Evolutionary conservation across 352 stramenopile species (phyloP), one percentile per base, ranked within the genome.

Genomic region (Globisporangium paroecandrum): DNA sequence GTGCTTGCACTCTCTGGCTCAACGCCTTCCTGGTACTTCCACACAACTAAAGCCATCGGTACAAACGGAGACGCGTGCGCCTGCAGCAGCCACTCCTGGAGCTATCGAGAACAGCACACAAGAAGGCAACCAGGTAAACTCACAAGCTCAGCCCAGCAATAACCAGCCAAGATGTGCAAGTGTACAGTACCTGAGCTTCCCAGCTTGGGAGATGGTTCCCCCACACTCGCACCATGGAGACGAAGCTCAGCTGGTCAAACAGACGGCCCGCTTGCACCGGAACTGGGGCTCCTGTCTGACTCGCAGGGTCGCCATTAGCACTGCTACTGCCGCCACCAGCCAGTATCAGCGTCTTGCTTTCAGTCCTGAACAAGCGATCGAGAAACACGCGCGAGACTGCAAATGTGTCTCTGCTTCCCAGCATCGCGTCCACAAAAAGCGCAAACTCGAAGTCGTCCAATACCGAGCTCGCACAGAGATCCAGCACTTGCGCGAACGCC

Each of bases 201-300:
- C 78, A 85, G 20, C 68, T 81, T 25, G 76, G 71, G 6, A 82
- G 64, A 58, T 81, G 64, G 59, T 83, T 83, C 13, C 66, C 74
- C 78, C 78, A 85, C 27, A 85, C 68, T 22, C 53, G 46, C 41
- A 75, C 49, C 61, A 69, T 77, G 43, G 59, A 75, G 25, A 58
- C 24, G 7, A 76, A 49, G 9, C 62, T 65, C 47, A 83, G 55
- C 12, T 53, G 24, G 25, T 84, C 72, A 60, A 83, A 79, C 27
- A 79, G 22, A 29, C 68, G 53, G 1, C 25, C 38, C 27, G 15
- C 24, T 32, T 38, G 54, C 54, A 34, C 25, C 38, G 54, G 2
- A 47, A 22, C 54, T 58, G 54, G 7, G 47, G 25, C 25, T 56
- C 27, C 34, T n/a, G 24, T 25, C 22, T 65, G 27, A 18, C 54